Evolutionary conservation across 306 rosid species (phyloP).

Genomic region (Lupinus albus): DNA sequence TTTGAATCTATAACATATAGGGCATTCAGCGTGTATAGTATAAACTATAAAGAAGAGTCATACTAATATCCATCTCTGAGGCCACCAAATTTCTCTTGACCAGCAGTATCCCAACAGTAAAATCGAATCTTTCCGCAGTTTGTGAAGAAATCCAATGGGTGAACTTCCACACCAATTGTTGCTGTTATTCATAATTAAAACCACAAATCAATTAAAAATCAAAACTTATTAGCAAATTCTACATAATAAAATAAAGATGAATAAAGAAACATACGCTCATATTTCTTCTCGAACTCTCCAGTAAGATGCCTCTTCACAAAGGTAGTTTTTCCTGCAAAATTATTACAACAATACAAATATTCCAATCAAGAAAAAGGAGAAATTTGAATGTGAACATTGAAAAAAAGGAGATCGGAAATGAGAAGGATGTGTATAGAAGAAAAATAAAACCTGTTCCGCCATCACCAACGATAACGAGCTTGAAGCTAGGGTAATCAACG

Average conservation of each 20-base stretch:
- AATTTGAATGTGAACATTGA: too few relatives aligned
- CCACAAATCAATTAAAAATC: neutral
- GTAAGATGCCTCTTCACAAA: slow-evolving; percentile 82
- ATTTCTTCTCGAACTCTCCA: slow-evolving; percentile 78
- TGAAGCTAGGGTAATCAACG: slow-evolving; percentile 72
- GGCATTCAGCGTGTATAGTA: neutral
- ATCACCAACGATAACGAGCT: slow-evolving; percentile 74
- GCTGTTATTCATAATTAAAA: slow-evolving; percentile 37
- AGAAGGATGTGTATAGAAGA: too few relatives aligned
- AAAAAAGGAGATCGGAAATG: slow-evolving; percentile 11
- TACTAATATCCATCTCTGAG: slow-evolving; percentile 65
- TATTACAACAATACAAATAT: neutral
- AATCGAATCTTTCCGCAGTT: slow-evolving; percentile 64
- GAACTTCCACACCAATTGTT: slow-evolving; percentile 68
- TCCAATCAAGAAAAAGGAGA: neutral
- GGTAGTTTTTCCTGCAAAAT: slow-evolving; percentile 70
- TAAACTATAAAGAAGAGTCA: neutral
- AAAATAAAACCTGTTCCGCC: slow-evolving; percentile 60
- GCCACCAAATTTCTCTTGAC: slow-evolving; percentile 64
- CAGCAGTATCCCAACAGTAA: slow-evolving; percentile 71
- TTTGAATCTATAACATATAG: neutral
- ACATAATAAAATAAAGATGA: too few relatives aligned
- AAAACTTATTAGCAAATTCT: too few relatives aligned
- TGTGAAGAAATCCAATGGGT: slow-evolving; percentile 63
- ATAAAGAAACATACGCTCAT: slow-evolving; percentile 58